Base-by-base conservation (phyloP, 805 yeast genomes). In the Monosporozyma aquatica region DNA sequence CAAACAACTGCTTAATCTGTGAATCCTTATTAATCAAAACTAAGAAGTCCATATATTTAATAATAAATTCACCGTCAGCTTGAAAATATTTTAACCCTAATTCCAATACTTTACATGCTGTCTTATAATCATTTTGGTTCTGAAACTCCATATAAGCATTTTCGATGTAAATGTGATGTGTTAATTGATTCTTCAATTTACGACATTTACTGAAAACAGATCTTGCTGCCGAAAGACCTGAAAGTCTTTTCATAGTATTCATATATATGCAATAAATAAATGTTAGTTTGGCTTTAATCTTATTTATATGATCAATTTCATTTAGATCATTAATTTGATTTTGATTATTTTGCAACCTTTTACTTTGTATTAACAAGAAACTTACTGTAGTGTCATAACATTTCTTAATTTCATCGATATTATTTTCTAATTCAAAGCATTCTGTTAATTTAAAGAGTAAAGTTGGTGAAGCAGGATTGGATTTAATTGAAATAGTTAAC, bases 1-100 rank as follows among this genome's bases (percentile, higher is more conserved):
- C 97, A 58, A 90, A 82, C 28, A 87, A 69, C 7, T 87, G 84
- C 51, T 90, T 80, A 14, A 87, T 83, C 53, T 83, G 72, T 4
- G 76, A 71, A 64, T 78, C 89, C 52, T 80, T 83, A 55, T 81
- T 82, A 22, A 74, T 69, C 46, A 72, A 65, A 17, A 87, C 72
- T 48, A 92, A 66, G 55, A 82, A 89, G 46, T 80, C 75, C 51
- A 90, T 66, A 59, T 90, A 90, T 38, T 74, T 73, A 47, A 71
- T 68, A 26, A 87, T 69, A 56, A 79, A 89, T 20, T 70, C 74
- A 5, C 82, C 81, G 47, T 78, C 73, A 11, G 69, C 62, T 28
- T 64, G 65, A 38, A 70, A 64, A 36, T 65, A 56, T 56, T 78
- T 84, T 66, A 85, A 66, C 6, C 94, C 97, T 35, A 85, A 61